Evolutionary conservation across 345 rosid genomes (phyloP).

Genomic region (Pistacia atlantica): DNA sequence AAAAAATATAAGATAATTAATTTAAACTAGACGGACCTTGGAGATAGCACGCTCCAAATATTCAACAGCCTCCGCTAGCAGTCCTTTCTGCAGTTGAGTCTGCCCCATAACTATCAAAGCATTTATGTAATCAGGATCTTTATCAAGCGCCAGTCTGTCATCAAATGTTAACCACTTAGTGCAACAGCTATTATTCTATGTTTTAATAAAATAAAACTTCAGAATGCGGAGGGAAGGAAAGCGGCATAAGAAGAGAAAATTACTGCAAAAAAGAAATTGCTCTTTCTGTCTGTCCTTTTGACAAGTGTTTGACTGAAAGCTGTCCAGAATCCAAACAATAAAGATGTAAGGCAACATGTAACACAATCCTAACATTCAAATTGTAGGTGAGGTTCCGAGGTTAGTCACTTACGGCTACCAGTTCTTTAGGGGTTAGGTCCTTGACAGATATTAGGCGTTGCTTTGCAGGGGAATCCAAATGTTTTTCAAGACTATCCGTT

Average conservation of each 20-base stretch:
- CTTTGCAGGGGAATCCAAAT: conserved; percentile 33
- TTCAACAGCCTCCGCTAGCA: conserved; percentile 56
- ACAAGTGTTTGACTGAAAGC: conserved; percentile 67
- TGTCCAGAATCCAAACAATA: conserved; percentile 39
- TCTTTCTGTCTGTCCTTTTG: conserved; percentile 52
- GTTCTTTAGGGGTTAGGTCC: conserved; percentile 55
- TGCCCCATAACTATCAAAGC: conserved; percentile 78
- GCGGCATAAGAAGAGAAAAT: background rate
- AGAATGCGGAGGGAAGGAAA: background rate
- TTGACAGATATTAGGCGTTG: conserved; percentile 36
- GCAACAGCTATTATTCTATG: background rate
- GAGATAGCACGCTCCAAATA: conserved; percentile 71
- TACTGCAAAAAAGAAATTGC: conserved; percentile 67
- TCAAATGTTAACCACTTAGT: conserved; percentile 13
- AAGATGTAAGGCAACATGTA: conserved; percentile 19
- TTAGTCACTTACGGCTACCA: conserved; percentile 61
- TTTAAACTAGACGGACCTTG: conserved; percentile 43
- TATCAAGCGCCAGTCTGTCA: conserved; percentile 69
- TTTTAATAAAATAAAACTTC: background rate
- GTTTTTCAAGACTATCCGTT: conserved; percentile 25
- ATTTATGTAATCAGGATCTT: conserved; percentile 64
- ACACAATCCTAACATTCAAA: conserved; percentile 16
- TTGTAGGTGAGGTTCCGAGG: conserved; percentile 5
- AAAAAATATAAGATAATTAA: background rate
- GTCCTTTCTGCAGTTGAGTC: conserved; percentile 60